Evolutionary conservation across 116 monocot genomes (phyloP), one percentile per base, ranked within the genome.

Genomic region (Trichopus zeylanicus): DNA sequence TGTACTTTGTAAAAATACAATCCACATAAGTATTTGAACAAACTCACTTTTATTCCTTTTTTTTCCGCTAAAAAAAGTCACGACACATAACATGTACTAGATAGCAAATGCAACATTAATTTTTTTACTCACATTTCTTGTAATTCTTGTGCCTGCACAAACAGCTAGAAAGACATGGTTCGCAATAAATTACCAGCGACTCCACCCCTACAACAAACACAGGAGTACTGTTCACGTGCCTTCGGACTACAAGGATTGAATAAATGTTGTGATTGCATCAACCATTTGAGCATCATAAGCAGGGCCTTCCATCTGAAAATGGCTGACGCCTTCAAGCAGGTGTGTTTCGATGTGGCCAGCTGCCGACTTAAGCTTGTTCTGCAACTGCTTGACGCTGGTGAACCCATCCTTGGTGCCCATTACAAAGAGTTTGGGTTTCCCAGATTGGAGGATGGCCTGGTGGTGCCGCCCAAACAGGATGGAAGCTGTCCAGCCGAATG

Each of bases 251-350:
- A 88, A 56, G 0, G 89, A 83, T 23, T 64, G 67, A 55, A 86
- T 68, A 48, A 89, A 89, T 1, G 62, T 33, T 20, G 64, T 48
- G 30, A 89, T 79, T 18, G 81, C 57, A 46, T 74, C 68, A 1
- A 72, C 86, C 90, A 89, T 90, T 10, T 70, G 62, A 9, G 75
- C 59, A 74, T 95, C 94, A 70, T 82, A 95, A 7, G 76, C 80
- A 37, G 94, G 94, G 0, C 94, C 94, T 65, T 89, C 94, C 94
- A 95, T 95, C 48, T 95, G 86, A 70, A 95, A 95, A 69, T 95
- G 94, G 3, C 90, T 73, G 16, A 76, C 79, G 11, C 94, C 90
- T 29, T 95, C 81, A 8, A 95, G 69, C 24, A 95, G 78, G 31
- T 79, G 78, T 3, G 83, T 86, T 46, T 84, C 78, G 15, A 74